Evolutionary conservation across 192 early-diverging fungal genomes (phyloP).

Genomic region (Backusella westeae): DNA sequence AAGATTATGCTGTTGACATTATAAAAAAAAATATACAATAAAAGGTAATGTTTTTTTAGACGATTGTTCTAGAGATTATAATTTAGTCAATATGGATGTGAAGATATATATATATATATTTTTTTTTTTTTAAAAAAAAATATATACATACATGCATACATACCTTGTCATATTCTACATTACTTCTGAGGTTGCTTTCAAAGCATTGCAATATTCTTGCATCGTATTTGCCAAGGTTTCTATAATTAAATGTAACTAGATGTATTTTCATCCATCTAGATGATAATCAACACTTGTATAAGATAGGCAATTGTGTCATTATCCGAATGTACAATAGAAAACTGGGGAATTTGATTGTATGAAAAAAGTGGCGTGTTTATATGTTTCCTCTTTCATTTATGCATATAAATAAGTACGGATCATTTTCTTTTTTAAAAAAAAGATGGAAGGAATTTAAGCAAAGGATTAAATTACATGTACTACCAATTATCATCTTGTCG

Average conservation of each 20-base stretch:
- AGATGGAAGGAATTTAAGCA: not conserved
- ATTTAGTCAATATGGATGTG: no score
- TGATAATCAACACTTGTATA: not conserved
- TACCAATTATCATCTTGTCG: no score
- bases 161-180: not conserved
- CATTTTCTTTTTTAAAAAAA: not conserved
- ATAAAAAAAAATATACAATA: no score
- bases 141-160: not conserved
- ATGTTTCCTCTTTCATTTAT: not conserved
- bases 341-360: not conserved
- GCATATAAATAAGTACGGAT: not conserved
- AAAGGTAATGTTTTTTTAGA: no score
- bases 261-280: not conserved
- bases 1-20: not conserved
- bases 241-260: not conserved
- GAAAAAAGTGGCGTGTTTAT: conserved; percentile 2
- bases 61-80: no score
- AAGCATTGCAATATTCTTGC: not conserved
- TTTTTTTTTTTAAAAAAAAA: no score
- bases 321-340: not conserved
- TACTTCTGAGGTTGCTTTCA: not conserved
- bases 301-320: not conserved
- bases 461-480: not conserved
- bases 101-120: no score
- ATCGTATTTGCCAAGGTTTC: not conserved